Evolutionary conservation across 164 flowering plant genomes (phyloP).

Genomic region (Umbellularia californica): DNA sequence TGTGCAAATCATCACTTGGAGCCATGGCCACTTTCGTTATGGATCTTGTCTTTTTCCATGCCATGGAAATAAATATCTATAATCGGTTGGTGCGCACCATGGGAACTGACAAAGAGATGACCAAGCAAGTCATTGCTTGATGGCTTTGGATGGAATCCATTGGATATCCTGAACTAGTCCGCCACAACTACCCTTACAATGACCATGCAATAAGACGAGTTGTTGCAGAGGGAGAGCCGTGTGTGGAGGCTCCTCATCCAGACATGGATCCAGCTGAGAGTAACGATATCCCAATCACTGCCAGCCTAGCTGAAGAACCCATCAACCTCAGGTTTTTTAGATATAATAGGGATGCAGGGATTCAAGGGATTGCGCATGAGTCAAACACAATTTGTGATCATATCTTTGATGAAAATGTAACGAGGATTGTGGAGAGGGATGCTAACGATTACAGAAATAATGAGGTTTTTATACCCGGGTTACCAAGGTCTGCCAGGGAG

Average conservation of each 20-base stretch:
- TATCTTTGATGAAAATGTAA: not conserved
- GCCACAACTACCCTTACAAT: not conserved
- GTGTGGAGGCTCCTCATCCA: not conserved
- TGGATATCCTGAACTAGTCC: slow-evolving; percentile 1
- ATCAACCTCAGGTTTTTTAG: slow-evolving; percentile 7
- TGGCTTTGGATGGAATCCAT: slow-evolving; percentile 16
- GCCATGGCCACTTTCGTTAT: not conserved
- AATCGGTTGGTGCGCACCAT: not conserved
- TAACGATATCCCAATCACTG: slow-evolving; percentile 6
- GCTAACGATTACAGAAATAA: not conserved
- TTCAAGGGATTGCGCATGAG: not conserved
- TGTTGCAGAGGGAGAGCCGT: not conserved
- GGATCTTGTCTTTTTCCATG: slow-evolving; percentile 9
- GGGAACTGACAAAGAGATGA: not conserved
- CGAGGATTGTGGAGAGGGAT: not conserved
- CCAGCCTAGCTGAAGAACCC: slow-evolving; percentile 4
- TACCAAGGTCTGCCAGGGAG: not conserved
- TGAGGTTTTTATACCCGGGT: not conserved
- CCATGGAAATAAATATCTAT: not conserved
- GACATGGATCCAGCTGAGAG: not conserved
- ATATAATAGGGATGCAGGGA: not conserved
- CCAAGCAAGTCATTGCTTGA: slow-evolving; percentile 1
- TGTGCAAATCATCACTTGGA: no score
- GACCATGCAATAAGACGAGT: not conserved
- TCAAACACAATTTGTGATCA: not conserved